Evolutionary conservation across 1,139 yeast species (phyloP).

Genomic region (Petasospora fabianii): DNA sequence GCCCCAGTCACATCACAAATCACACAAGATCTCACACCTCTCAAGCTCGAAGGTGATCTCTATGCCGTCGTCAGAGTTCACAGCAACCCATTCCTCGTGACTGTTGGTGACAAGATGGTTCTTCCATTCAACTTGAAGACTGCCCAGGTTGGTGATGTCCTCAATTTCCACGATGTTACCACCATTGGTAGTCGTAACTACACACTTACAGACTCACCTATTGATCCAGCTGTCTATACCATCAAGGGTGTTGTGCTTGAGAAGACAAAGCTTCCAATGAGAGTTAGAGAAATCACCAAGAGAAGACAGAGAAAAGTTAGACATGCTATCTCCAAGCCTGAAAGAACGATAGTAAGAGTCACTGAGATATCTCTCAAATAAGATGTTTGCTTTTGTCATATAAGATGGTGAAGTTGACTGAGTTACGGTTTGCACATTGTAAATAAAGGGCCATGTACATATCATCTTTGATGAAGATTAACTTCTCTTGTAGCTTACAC

Average conservation of each 20-base stretch:
- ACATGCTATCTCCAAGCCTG: slow-evolving; percentile 74
- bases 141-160: slow-evolving; percentile 76
- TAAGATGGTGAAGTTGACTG: slow-evolving; percentile 13
- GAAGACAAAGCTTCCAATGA: slow-evolving; percentile 79
- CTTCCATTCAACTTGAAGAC: slow-evolving; percentile 74
- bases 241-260: slow-evolving; percentile 80
- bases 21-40: slow-evolving; percentile 44
- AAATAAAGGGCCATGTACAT: not conserved
- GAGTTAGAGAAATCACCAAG: slow-evolving; percentile 62
- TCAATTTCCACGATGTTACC: slow-evolving; percentile 69
- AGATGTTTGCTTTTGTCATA: slow-evolving; percentile 31
- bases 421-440: not conserved
- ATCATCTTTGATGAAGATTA: no score
- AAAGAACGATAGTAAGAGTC: slow-evolving; percentile 76
- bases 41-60: slow-evolving; percentile 63
- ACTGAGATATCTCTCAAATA: slow-evolving; percentile 58
- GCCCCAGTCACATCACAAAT: slow-evolving; percentile 1
- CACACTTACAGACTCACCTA: slow-evolving; percentile 56
- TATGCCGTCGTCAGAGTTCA: slow-evolving; percentile 84
- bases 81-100: slow-evolving; percentile 82
- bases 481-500: no score
- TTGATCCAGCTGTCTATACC: slow-evolving; percentile 51
- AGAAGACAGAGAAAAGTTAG: slow-evolving; percentile 82
- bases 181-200: slow-evolving; percentile 84
- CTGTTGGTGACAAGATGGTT: slow-evolving; percentile 81